These are phyloP conservation scores for Isabelozyma pseudorhagii DNA, from an alignment of 805 yeast species.

Conservation along the genomic window DNA sequence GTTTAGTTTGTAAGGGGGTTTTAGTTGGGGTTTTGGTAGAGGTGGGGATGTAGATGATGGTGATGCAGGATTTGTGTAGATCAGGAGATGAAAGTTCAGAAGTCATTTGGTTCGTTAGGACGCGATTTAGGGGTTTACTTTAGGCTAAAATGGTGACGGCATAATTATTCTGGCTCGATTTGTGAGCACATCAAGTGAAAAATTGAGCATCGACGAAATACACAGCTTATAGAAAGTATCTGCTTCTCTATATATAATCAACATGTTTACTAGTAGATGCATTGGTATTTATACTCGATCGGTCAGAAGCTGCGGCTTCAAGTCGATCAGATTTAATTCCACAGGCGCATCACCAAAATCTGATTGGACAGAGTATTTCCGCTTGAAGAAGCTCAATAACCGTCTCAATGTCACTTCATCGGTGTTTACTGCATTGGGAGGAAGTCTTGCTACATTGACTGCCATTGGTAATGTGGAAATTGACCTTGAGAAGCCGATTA, in stretches of 20 bases:
- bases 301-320: not conserved
- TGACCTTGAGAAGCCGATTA: conserved; percentile 79
- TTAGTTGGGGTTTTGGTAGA: not conserved
- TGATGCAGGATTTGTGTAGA: not conserved
- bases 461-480: conserved; percentile 78
- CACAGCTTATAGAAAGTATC: not conserved
- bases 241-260: not conserved
- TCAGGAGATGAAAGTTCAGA: not conserved
- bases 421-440: conserved; percentile 59
- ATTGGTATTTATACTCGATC: conserved; percentile 6
- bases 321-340: not conserved
- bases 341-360: conserved; percentile 18
- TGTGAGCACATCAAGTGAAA: not conserved
- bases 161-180: not conserved
- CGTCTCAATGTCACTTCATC: conserved; percentile 67
- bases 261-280: conserved; percentile 1
- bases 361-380: conserved; percentile 80
- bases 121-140: too few relatives aligned
- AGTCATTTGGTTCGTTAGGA: too few relatives aligned
- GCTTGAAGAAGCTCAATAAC: conserved; percentile 72
- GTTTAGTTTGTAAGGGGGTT: not conserved
- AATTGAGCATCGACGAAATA: not conserved
- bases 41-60: not conserved
- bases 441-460: conserved; percentile 68
- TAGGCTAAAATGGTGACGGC: too few relatives aligned